Percentiles rank a stretch among this genome's conserved stretches.
These are phyloP conservation scores for Coleophoma crateriformis DNA, from an alignment of 2,329 filamentous ascomycete genomes.

Conservation along the genomic window DNA sequence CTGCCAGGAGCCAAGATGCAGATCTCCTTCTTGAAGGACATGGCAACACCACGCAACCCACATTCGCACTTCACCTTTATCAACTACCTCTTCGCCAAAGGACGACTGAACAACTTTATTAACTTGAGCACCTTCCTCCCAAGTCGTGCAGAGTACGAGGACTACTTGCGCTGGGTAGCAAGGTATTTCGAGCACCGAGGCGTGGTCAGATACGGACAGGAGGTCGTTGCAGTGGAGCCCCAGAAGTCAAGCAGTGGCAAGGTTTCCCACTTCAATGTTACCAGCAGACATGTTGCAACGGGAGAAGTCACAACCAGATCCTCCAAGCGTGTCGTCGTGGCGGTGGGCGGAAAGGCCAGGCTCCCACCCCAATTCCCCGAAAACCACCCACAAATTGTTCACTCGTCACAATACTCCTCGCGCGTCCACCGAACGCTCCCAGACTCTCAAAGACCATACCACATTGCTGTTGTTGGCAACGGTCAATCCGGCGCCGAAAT, in stretches of 20 bases:
- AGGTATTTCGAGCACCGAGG: conserved; percentile 57
- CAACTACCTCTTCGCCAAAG: conserved; percentile 83
- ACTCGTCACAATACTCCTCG: conserved; percentile 80
- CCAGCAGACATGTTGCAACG: conserved; percentile 16
- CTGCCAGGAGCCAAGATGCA: conserved; percentile 93
- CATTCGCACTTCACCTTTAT: conserved; percentile 90
- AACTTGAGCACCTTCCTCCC: conserved; percentile 88
- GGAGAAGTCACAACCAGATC: conserved; percentile 30
- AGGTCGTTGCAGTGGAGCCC: conserved; percentile 38
- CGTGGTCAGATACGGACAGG: conserved; percentile 62
- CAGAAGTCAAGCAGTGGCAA: conserved; percentile 26
- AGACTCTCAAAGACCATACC: conserved; percentile 40
- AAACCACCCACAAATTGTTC: conserved; percentile 67
- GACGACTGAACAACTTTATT: conserved; percentile 81
- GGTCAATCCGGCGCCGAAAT: conserved; percentile 93
- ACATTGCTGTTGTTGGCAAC: conserved; percentile 74
- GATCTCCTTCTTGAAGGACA: conserved; percentile 94
- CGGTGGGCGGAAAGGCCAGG: conserved; percentile 60
- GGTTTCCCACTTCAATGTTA: conserved; percentile 25
- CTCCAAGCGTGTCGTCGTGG: conserved; percentile 45
- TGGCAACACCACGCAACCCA: conserved; percentile 84
- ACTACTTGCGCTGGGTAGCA: conserved; percentile 93
- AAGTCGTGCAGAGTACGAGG: conserved; percentile 82
- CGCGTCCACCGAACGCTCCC: conserved; percentile 44
- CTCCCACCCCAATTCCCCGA: conserved; percentile 61